Evolutionary conservation across 2,329 filamentous ascomycete genomes (phyloP), one percentile per base, ranked within the genome.

Genomic region (Aspergillus floridensis): DNA sequence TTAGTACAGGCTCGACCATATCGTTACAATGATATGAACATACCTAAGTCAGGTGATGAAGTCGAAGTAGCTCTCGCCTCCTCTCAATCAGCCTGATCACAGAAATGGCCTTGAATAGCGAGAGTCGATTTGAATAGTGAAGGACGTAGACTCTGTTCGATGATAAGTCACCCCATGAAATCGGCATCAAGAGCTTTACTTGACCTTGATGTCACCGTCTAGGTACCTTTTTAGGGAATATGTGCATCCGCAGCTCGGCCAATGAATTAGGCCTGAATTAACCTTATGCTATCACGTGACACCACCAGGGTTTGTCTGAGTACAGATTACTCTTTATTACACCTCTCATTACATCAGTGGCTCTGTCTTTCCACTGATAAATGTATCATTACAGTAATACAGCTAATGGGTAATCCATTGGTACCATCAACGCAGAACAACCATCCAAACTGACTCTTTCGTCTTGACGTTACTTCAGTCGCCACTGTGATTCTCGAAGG

Each of bases 391-490:
- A 57, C 54, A 19, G 58, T 60, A 60, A 54, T 4, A 38, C 24
- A 35, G 7, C 2, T 14, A 35, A 48, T 46, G 47, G 26, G 57
- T 14, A 52, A 31, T 12, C 49, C 53, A 58, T 22, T 58, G 29
- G 29, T 52, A 63, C 62, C 63, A 64, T 32, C 52, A 61, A 53
- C 41, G 59, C 60, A 65, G 49, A 58, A 56, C 35, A 31, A 44
- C 55, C 26, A 44, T 57, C 59, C 53, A 31, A 56, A 35, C 57
- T 49, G 29, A 58, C 47, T 29, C 53, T 57, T 44, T 53, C 12
- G 26, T 11, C n/a, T 19, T 26, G 38, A 53, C 53, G 55, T 46
- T 51, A 47, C 35, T 50, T 49, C 29, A 47, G 8, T 49, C 22
- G 53, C 49, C 41, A 38, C 49, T 35, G 38, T 19, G 38, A 55